Conservation (phyloP, 306 rosid species). For the Vigna radiata region DNA sequence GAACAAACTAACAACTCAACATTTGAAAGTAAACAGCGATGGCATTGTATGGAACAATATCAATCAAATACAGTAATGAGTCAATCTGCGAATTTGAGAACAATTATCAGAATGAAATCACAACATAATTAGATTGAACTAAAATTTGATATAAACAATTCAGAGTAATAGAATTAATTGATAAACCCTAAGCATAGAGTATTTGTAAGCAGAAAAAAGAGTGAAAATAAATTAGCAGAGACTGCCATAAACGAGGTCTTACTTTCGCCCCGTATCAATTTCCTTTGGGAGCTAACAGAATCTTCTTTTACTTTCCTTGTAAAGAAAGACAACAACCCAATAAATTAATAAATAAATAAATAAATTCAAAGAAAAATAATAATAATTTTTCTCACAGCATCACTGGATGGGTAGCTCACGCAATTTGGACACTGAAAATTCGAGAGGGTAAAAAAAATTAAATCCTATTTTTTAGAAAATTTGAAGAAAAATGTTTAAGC, state of each 20-base stretch:
- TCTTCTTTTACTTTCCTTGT: neutral
- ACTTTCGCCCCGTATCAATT: conserved; percentile 10
- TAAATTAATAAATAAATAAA: neutral
- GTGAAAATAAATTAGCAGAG: neutral
- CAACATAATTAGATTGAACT: conserved; percentile 26
- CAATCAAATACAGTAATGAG: conserved; percentile 10
- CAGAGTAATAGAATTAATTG: neutral
- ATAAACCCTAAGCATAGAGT: conserved; percentile 19
- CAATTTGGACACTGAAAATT: neutral
- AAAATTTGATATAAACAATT: neutral
- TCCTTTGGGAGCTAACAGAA: neutral
- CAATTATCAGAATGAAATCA: conserved; percentile 36
- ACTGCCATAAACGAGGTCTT: neutral
- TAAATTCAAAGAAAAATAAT: neutral
- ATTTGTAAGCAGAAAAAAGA: conserved; percentile 16
- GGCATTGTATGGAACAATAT: conserved; percentile 31
- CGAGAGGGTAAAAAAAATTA: neutral
- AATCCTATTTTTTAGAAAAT: neutral
- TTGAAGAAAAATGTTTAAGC: neutral
- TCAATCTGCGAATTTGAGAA: conserved; percentile 55
- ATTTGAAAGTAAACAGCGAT: conserved; percentile 27
- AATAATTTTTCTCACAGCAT: neutral
- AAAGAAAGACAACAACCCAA: neutral
- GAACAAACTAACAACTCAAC: conserved; percentile 43
- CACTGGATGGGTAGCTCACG: neutral